Evolutionary conservation across 2,329 filamentous ascomycete species (phyloP).

Genomic region (Phialemoniopsis sp.): DNA sequence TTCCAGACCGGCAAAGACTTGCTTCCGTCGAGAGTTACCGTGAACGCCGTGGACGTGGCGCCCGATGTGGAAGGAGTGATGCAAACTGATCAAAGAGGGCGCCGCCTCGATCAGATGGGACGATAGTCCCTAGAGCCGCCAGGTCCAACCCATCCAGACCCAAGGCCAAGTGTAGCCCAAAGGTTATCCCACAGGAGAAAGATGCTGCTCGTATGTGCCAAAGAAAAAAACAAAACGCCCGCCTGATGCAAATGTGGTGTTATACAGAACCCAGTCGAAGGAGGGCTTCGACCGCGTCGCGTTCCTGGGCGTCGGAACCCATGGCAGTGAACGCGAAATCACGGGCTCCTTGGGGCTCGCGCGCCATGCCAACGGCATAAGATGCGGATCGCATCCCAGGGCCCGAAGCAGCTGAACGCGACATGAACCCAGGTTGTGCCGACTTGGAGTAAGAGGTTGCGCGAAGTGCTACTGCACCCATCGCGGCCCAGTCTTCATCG

Average conservation of each 20-base stretch:
- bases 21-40: no score
- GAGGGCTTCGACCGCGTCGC: conserved; percentile 77
- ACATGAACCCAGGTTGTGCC: conserved; percentile 39
- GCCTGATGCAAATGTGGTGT: conserved; percentile 45
- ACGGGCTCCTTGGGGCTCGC: conserved; percentile 42
- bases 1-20: no score
- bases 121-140: not conserved
- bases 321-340: conserved; percentile 49
- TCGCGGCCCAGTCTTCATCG: conserved; percentile 91
- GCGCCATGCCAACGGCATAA: conserved; percentile 46
- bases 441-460: conserved; percentile 58
- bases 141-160: conserved; percentile 1
- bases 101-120: conserved; percentile 1
- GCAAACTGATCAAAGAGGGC: no score
- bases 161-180: not conserved
- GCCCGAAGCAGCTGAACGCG: conserved; percentile 44
- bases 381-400: conserved; percentile 42
- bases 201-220: conserved; percentile 3
- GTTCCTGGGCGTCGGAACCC: conserved; percentile 66
- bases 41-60: no score
- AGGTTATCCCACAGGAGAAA: not conserved
- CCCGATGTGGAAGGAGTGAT: no score
- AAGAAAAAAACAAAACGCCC: conserved; percentile 40
- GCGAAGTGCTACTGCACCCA: conserved; percentile 81
- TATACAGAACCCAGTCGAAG: conserved; percentile 78